Evolutionary conservation across 306 rosid species (phyloP).

Genomic region (Vachellia collinsii): DNA sequence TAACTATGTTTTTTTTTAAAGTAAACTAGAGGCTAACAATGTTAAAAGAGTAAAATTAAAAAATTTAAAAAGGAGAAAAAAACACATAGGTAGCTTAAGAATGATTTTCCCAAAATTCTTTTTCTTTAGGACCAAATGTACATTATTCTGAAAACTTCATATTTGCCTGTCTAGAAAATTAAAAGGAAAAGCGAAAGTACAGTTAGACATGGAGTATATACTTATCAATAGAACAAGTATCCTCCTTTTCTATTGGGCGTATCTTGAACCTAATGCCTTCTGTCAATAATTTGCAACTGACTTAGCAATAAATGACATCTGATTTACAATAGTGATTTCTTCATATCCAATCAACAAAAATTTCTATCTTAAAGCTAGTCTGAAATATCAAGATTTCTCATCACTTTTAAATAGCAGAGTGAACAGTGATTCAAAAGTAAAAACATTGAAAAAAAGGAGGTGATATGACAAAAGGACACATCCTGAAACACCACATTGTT

Average conservation of each 20-base stretch:
- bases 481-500: background rate
- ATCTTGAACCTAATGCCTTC: background rate
- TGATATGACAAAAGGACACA: background rate
- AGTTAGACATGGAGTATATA: background rate
- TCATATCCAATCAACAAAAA: background rate
- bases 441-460: background rate
- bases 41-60: too few relatives aligned
- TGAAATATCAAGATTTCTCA: background rate
- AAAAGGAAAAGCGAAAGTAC: background rate
- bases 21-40: too few relatives aligned
- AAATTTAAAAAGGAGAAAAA: too few relatives aligned
- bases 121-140: background rate
- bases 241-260: background rate
- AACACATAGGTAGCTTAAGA: too few relatives aligned
- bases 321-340: background rate
- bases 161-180: background rate
- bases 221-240: background rate
- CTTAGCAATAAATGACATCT: background rate
- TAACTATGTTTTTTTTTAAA: too few relatives aligned
- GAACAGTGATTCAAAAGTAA: background rate
- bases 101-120: too few relatives aligned
- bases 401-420: background rate
- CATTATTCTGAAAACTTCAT: background rate
- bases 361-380: background rate
- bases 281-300: background rate